Conservation (phyloP, 1,284 basidiomycete genomes). For the Chalciporus sp. region DNA sequence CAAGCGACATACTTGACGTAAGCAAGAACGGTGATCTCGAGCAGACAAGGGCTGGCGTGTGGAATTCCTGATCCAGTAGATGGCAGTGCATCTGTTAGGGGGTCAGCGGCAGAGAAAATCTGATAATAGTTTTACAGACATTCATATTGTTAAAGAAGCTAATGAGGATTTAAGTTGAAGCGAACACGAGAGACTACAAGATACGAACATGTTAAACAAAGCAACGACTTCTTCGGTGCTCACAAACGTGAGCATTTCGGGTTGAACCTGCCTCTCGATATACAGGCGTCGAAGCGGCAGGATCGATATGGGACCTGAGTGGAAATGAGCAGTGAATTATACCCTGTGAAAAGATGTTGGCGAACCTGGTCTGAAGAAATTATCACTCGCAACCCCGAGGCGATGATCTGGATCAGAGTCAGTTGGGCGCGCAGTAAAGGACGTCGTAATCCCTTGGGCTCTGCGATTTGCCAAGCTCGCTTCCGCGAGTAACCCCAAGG, state of each 20-base stretch:
- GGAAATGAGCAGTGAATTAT: constrained; percentile 9
- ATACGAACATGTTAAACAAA: constrained; percentile 86
- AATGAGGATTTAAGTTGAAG: constrained; percentile 16
- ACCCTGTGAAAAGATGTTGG: constrained; percentile 3
- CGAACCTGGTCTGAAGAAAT: constrained; percentile 93
- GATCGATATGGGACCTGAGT: constrained; percentile 77
- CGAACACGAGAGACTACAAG: constrained; percentile 12
- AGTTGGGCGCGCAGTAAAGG: constrained; percentile 40
- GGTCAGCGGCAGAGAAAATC: constrained; percentile 5
- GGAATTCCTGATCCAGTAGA: constrained; percentile 82
- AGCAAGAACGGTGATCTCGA: constrained; percentile 91
- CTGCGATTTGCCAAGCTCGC: constrained; percentile 87
- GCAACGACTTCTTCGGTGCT: constrained; percentile 84
- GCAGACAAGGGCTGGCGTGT: constrained; percentile 90
- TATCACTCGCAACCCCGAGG: constrained; percentile 85
- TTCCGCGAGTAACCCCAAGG: constrained; percentile 88
- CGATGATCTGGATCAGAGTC: constrained; percentile 44
- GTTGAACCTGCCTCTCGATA: constrained; percentile 88
- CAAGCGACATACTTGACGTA: constrained; percentile 77
- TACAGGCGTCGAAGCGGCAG: constrained; percentile 82
- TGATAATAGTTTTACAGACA: constrained; percentile 42
- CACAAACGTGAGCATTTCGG: constrained; percentile 88
- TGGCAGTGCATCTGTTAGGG: constrained; percentile 63
- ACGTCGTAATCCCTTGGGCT: constrained; percentile 45
- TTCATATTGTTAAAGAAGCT: constrained; percentile 81